A percentile compares a stretch with the other conserved stretches of the same genome.
Conservation (phyloP, 352 stramenopile species). For the Pythium scleroteichum region DNA sequence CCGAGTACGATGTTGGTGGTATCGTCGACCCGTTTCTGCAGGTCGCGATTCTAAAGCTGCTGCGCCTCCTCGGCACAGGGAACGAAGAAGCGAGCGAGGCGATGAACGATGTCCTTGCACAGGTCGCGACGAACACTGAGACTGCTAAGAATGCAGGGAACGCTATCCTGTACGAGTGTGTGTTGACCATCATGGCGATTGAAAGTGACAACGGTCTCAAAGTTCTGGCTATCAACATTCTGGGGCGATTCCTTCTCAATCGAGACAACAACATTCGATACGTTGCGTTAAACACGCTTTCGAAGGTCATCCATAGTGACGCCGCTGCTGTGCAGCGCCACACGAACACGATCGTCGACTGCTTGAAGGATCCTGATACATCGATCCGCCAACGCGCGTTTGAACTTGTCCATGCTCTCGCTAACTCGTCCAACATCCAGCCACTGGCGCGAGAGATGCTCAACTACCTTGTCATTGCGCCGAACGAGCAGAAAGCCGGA, state of each 20-base stretch:
- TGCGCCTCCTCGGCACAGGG: conserved; percentile 94
- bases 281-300: conserved; percentile 98
- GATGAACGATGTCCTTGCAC: conserved; percentile 98
- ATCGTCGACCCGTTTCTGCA: conserved; percentile 99
- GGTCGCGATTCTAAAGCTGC: conserved; percentile 87
- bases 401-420: conserved; percentile 98
- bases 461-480: conserved; percentile 99
- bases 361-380: conserved; percentile 96
- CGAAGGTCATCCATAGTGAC: conserved; percentile 89
- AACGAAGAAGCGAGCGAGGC: conserved; percentile 93
- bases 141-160: conserved; percentile 99
- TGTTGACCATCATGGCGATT: conserved; percentile 99
- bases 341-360: conserved; percentile 95
- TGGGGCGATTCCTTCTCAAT: conserved; percentile 98
- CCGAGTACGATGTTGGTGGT: conserved; percentile 98
- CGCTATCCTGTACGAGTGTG: conserved; percentile 99
- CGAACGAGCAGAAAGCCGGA: conserved; percentile 93
- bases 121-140: conserved; percentile 99
- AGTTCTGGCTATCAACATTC: conserved; percentile 98
- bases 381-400: conserved; percentile 98
- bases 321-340: conserved; percentile 96
- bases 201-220: conserved; percentile 96
- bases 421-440: conserved; percentile 97
- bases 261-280: conserved; percentile 99
- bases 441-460: conserved; percentile 97